phyloP scores from a whole-genome alignment of 257 asterid species.

The Handroanthus guayacan region DNA sequence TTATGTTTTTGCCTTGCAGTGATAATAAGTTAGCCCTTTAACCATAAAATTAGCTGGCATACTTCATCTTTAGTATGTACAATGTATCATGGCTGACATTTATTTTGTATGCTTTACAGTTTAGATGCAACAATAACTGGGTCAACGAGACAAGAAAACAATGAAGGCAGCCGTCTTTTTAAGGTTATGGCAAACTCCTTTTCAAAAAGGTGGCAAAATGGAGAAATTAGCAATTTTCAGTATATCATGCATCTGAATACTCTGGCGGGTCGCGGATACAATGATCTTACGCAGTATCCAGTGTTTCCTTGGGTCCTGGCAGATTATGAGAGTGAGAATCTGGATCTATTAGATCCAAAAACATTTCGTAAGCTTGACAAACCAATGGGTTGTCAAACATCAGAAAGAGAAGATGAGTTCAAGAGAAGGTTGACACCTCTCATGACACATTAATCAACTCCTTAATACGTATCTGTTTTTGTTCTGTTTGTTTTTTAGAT shows the following conservation, averaged over 20 bases:
- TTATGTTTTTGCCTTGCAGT: constrained; percentile 7
- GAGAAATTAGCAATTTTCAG: constrained; percentile 99
- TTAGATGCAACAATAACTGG: constrained; percentile 97
- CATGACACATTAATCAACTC: constrained; percentile 20
- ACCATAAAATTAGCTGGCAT: not conserved
- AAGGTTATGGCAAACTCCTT: constrained; percentile 96
- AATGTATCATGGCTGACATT: constrained; percentile 17
- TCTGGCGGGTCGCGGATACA: constrained; percentile 98
- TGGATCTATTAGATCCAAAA: constrained; percentile 86
- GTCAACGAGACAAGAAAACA: constrained; percentile 85
- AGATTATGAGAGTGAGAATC: constrained; percentile 90
- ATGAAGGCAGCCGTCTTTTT: constrained; percentile 96
- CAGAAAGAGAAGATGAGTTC: constrained; percentile 97
- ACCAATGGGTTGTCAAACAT: constrained; percentile 98
- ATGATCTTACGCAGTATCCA: constrained; percentile 99
- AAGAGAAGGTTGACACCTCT: constrained; percentile 71
- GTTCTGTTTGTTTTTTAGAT: constrained; percentile 3
- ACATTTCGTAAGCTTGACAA: constrained; percentile 90
- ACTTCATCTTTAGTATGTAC: constrained; percentile 12
- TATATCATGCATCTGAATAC: constrained; percentile 99
- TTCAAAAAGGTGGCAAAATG: constrained; percentile 99
- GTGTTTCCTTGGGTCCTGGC: constrained; percentile 99
- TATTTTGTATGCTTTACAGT: constrained; percentile 52
- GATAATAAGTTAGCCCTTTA: not conserved
- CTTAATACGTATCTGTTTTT: not conserved